phyloP scores from a whole-genome alignment of 73 alveolate species.

The Blepharisma stoltei region DNA sequence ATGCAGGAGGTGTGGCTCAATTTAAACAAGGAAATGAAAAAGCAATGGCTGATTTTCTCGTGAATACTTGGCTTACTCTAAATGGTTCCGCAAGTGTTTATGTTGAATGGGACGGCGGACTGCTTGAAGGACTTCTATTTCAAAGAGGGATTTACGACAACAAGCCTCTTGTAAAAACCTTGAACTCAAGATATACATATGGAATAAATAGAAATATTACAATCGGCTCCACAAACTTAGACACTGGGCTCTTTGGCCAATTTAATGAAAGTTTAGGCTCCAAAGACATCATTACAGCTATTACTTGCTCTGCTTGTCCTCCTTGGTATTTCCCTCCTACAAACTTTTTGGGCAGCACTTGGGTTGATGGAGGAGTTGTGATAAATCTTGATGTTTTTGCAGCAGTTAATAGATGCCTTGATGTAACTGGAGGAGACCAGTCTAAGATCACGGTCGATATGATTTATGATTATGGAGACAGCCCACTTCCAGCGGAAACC shows the following conservation, averaged over 20 bases:
- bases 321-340: constrained; percentile 22
- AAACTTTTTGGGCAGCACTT: neutral
- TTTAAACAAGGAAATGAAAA: constrained; percentile 36
- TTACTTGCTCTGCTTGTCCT: neutral
- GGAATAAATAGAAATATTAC: constrained; percentile 15
- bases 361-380: constrained; percentile 24
- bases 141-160: constrained; percentile 10
- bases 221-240: constrained; percentile 11
- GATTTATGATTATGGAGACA: neutral
- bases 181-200: neutral
- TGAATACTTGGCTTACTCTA: constrained; percentile 27
- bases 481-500: neutral
- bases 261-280: constrained; percentile 9
- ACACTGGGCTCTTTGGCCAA: neutral
- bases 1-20: constrained; percentile 43
- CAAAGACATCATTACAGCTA: neutral
- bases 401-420: constrained; percentile 1
- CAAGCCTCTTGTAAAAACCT: neutral
- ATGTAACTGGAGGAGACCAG: neutral
- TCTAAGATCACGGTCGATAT: neutral
- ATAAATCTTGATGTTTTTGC: neutral
- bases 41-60: constrained; percentile 41
- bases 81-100: neutral
- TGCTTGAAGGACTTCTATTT: constrained; percentile 14
- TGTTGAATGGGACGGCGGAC: constrained; percentile 23